Evolutionary conservation across 1,139 yeast genomes (phyloP), one percentile per base, ranked within the genome.

Genomic region (Sugiyamaella neomexicana): DNA sequence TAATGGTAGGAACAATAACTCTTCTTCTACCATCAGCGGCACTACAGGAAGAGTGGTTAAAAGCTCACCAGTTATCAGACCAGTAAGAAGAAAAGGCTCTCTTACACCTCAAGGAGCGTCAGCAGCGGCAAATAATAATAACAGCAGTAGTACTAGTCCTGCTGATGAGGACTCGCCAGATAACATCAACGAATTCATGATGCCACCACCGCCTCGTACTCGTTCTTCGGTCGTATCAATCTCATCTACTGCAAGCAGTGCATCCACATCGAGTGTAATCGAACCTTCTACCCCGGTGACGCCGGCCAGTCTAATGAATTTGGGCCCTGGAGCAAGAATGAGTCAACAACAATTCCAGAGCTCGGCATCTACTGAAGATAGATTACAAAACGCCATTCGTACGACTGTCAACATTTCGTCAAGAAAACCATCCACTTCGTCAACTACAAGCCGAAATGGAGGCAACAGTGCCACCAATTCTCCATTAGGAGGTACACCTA

Each of bases 221-320:
- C 36, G 59, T 58, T 42, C 58, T 49, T 45, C 62, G 25, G 43
- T 49, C 13, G 51, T 54, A 13, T 46, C 56, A 7, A 23, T 39
- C n/a, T 55, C 58, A 5, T 48, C 57, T 9, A 38, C 41, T 12
- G 25, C 40, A 12, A 36, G 41, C 12, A 42, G 50, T n/a, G 54
- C 49, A 7, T 50, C 51, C 20, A 53, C 49, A 34, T 54, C 60
- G 46, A 59, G 53, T 46, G 43, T 43, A 25, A 37, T 54, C 27
- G 54, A 54, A 32, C 54, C 56, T 12, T 50, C 54, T 2, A 60
- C 56, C 8, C 68, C 64, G 1, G 63, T 58, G 44, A 62, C 65
- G 32, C 64, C 67, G 1, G 75, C 79, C 5, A 73, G 75, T 20
- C 62, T 75, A 43, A 75, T 75, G 79, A 75, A 75, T 55, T 65